phyloP scores from a whole-genome alignment of 1,139 yeast genomes.

The Lodderomyces beijingensis region DNA sequence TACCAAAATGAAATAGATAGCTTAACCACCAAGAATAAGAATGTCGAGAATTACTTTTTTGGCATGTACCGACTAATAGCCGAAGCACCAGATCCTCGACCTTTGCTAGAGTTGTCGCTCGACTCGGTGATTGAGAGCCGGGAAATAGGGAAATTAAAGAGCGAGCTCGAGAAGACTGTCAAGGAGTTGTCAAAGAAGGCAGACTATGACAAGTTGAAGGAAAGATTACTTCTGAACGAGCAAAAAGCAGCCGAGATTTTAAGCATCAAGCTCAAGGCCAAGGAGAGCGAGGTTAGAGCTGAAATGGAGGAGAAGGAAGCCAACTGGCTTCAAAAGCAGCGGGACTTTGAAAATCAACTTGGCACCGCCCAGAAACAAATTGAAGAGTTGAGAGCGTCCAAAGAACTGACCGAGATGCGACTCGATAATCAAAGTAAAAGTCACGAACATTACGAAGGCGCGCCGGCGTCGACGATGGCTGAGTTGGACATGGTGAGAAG shows the following conservation, averaged over 20 bases:
- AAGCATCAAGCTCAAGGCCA: constrained; percentile 43
- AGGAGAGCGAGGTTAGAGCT: constrained; percentile 59
- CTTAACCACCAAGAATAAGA: constrained; percentile 72
- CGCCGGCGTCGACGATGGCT: constrained; percentile 29
- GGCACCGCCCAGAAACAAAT: constrained; percentile 45
- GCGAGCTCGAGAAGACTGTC: constrained; percentile 52
- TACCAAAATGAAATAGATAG: constrained; percentile 88
- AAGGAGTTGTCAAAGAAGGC: constrained; percentile 63
- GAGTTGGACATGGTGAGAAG: constrained; percentile 66
- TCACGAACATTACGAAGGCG: constrained; percentile 4
- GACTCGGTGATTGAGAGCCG: constrained; percentile 60
- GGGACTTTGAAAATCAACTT: constrained; percentile 39
- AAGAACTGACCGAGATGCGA: constrained; percentile 51
- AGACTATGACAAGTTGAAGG: constrained; percentile 74
- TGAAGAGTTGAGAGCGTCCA: constrained; percentile 51
- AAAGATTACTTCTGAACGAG: constrained; percentile 54
- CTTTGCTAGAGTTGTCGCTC: constrained; percentile 67
- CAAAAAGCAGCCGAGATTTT: constrained; percentile 53
- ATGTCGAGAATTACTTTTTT: constrained; percentile 68
- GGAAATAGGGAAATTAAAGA: constrained; percentile 49
- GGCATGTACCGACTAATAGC: constrained; percentile 71
- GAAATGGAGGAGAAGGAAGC: constrained; percentile 58
- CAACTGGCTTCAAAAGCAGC: constrained; percentile 55
- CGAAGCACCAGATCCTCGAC: constrained; percentile 92
- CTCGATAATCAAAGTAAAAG: constrained; percentile 27